Evolutionary conservation across 805 yeast genomes (phyloP).

Genomic region (Metschnikowia lachancei): DNA sequence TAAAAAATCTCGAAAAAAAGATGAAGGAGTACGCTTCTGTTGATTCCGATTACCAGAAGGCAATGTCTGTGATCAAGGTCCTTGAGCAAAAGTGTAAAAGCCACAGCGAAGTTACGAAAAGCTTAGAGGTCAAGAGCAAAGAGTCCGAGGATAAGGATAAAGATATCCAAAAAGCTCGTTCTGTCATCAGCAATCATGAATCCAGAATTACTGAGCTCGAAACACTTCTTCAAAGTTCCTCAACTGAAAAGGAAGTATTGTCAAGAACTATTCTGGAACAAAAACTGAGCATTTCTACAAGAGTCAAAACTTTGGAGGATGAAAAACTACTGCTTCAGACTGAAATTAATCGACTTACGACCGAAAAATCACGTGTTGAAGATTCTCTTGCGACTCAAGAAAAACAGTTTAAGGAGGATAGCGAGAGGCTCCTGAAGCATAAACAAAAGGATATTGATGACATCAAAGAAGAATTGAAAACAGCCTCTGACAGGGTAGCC

Average conservation of each 20-base stretch:
- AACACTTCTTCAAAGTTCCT: not conserved
- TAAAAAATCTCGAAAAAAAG: constrained; percentile 3
- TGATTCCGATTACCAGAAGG: constrained; percentile 3
- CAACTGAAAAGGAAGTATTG: not conserved
- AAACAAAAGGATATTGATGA: constrained; percentile 1
- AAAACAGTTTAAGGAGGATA: constrained; percentile 8
- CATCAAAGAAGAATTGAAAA: not conserved
- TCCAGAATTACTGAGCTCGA: constrained; percentile 2
- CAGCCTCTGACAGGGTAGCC: constrained; percentile 1
- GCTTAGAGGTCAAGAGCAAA: not conserved
- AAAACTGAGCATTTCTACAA: not conserved
- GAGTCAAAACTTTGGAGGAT: constrained; percentile 2
- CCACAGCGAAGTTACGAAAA: constrained; percentile 2
- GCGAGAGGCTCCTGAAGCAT: constrained; percentile 20
- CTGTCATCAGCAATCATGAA: not conserved
- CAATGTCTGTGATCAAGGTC: constrained; percentile 1
- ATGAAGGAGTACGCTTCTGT: not conserved
- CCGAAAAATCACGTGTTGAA: constrained; percentile 3
- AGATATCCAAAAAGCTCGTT: not conserved
- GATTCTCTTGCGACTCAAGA: constrained; percentile 1
- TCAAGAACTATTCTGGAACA: not conserved
- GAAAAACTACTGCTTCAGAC: not conserved
- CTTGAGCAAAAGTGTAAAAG: constrained; percentile 9
- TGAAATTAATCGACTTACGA: not conserved
- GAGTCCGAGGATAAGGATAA: constrained; percentile 4